Evolutionary conservation across 768 basidiomycete species (phyloP).

Genomic region (Hericium rajendrae): DNA sequence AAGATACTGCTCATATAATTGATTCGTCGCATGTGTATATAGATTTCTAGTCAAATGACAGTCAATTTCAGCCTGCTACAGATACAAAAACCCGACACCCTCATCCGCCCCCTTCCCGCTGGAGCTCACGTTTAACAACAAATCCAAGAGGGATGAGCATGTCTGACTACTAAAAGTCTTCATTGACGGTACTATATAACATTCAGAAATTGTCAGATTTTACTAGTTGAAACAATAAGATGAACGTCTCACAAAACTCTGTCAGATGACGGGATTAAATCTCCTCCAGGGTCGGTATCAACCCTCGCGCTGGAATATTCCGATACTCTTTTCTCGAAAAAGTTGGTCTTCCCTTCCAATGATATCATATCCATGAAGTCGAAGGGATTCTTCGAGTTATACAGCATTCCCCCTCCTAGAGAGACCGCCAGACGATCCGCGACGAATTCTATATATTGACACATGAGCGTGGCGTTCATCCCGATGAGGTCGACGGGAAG

Average conservation of each 20-base stretch:
- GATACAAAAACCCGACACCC: too few species aligned
- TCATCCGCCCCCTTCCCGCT: too few species aligned
- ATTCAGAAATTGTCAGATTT: background rate
- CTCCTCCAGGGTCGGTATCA: constrained; percentile 6
- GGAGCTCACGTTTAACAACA: too few species aligned
- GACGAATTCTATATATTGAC: constrained; percentile 87
- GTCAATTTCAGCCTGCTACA: too few species aligned
- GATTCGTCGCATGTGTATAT: too few species aligned
- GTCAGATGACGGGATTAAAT: constrained; percentile 4
- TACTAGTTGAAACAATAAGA: background rate
- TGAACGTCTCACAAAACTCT: constrained; percentile 33
- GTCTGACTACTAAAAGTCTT: constrained; percentile 1
- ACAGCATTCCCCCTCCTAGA: constrained; percentile 74
- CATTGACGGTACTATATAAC: constrained; percentile 8
- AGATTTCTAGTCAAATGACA: too few species aligned
- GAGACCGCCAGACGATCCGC: constrained; percentile 85
- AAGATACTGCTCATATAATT: too few species aligned
- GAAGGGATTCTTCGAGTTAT: constrained; percentile 72
- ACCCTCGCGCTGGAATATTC: constrained; percentile 69
- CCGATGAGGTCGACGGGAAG: constrained; percentile 82
- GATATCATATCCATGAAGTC: constrained; percentile 96
- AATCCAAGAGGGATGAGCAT: background rate
- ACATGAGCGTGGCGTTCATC: constrained; percentile 85
- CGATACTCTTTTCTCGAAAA: constrained; percentile 92
- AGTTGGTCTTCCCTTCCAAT: too few species aligned